These are phyloP conservation scores for Phoma sp. DNA, from an alignment of 2,329 filamentous ascomycete genomes.

Conservation along the genomic window DNA sequence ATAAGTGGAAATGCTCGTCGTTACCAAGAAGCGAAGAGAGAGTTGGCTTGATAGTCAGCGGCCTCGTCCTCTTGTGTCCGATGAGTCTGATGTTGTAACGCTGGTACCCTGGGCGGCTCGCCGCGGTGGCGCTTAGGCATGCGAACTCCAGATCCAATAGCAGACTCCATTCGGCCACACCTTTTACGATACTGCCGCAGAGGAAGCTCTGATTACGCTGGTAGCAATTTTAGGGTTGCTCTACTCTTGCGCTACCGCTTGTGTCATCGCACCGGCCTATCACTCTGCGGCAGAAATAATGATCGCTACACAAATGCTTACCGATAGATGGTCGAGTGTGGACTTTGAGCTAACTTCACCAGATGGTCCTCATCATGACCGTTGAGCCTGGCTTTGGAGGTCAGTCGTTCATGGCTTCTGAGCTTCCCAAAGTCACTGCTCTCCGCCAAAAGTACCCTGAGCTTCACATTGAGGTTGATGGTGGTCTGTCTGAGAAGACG, in stretches of 20 bases:
- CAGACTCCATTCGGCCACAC: conserved; percentile 10
- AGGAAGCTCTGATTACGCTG: background rate
- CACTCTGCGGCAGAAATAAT: conserved; percentile 12
- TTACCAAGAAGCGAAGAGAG: background rate
- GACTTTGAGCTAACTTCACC: conserved; percentile 16
- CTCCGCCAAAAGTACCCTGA: conserved; percentile 85
- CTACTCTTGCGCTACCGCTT: conserved; percentile 5
- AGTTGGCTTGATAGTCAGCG: background rate
- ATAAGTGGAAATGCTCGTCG: background rate
- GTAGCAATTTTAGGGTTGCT: conserved; percentile 15
- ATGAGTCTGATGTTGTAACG: conserved; percentile 21
- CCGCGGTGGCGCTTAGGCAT: conserved; percentile 43
- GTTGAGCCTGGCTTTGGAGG: conserved; percentile 97
- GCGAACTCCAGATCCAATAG: conserved; percentile 25
- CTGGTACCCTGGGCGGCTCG: conserved; percentile 35
- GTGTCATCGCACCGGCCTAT: conserved; percentile 21
- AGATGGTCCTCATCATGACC: conserved; percentile 99
- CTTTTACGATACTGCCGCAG: conserved; percentile 25
- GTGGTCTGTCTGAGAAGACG: conserved; percentile 84
- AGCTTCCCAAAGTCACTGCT: conserved; percentile 90
- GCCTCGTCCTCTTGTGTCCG: background rate
- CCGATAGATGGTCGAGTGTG: background rate
- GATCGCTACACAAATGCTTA: background rate
- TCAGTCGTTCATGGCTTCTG: conserved; percentile 97
- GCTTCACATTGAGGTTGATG: conserved; percentile 96